Evolutionary conservation across 78 protist species (phyloP).

Genomic region (Planoprotostelium fungivorum): DNA sequence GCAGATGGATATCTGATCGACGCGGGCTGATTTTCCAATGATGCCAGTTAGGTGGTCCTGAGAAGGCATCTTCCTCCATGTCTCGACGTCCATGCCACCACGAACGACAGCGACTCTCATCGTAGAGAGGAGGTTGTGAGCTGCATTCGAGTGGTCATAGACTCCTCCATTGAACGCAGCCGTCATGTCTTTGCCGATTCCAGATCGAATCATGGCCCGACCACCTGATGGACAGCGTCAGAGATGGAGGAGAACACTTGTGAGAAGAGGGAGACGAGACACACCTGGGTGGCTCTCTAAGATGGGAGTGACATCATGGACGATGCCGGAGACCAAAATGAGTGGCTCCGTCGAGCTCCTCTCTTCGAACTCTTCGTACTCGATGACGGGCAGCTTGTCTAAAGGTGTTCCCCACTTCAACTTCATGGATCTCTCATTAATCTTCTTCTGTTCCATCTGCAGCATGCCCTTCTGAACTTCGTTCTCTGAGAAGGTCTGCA

Average conservation of each 20-base stretch:
- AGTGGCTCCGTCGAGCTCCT: not conserved
- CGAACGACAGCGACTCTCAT: constrained; percentile 37
- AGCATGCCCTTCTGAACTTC: constrained; percentile 61
- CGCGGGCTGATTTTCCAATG: not conserved
- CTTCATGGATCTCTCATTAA: not conserved
- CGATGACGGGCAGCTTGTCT: constrained; percentile 35
- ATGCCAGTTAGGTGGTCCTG: not conserved
- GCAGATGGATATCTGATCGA: not conserved
- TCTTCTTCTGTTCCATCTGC: constrained; percentile 34
- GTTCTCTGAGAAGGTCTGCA: constrained; percentile 27
- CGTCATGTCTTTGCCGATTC: constrained; percentile 60
- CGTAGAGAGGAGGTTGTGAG: constrained; percentile 36
- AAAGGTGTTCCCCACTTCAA: constrained; percentile 38
- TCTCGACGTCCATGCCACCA: not conserved
- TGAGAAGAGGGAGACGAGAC: too few species aligned
- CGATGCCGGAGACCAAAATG: constrained; percentile 32
- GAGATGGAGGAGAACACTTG: too few species aligned
- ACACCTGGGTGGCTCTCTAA: constrained; percentile 45
- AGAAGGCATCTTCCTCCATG: not conserved
- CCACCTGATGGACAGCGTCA: too few species aligned
- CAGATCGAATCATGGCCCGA: constrained; percentile 24
- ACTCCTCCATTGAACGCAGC: constrained; percentile 54
- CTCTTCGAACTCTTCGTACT: constrained; percentile 19
- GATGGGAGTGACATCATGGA: constrained; percentile 36
- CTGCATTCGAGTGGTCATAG: constrained; percentile 52